Conservation (phyloP, 2,329 filamentous ascomycete genomes). For the Botrytis porri region DNA sequence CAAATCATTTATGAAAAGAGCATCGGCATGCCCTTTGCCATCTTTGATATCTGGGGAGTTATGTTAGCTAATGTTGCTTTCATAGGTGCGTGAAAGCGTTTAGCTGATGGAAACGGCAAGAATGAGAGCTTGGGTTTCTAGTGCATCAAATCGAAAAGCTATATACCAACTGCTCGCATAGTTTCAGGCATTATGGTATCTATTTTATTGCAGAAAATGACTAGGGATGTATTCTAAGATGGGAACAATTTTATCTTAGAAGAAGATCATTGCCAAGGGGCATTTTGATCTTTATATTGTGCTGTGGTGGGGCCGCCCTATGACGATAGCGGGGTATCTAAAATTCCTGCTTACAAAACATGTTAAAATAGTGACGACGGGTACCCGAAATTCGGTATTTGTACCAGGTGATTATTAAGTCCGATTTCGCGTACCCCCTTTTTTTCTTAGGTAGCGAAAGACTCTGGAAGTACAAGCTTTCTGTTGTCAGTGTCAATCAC, state of each 20-base stretch:
- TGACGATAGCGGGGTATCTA: constrained; percentile 25
- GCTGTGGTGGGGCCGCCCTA: constrained; percentile 8
- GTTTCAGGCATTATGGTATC: constrained; percentile 27
- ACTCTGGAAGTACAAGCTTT: neutral
- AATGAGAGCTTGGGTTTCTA: neutral
- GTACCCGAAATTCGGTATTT: neutral
- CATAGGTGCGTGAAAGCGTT: too few relatives aligned
- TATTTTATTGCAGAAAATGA: neutral
- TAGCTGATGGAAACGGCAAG: neutral
- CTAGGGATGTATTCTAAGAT: neutral
- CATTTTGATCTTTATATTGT: neutral
- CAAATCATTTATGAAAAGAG: constrained; percentile 52
- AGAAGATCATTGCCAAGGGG: neutral
- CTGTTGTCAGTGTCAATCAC: neutral
- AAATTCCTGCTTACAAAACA: constrained; percentile 19
- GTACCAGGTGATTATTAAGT: neutral
- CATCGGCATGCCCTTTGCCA: constrained; percentile 53
- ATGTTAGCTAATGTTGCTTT: neutral
- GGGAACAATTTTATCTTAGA: neutral
- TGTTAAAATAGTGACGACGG: neutral
- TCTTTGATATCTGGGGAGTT: constrained; percentile 48
- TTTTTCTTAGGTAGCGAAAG: neutral
- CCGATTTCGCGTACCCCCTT: neutral
- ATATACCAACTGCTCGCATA: constrained; percentile 36
- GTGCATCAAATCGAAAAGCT: neutral